These are phyloP conservation scores for Plasmodium inui DNA, from an alignment of 169 alveolate genomes.

Conservation along the genomic window DNA sequence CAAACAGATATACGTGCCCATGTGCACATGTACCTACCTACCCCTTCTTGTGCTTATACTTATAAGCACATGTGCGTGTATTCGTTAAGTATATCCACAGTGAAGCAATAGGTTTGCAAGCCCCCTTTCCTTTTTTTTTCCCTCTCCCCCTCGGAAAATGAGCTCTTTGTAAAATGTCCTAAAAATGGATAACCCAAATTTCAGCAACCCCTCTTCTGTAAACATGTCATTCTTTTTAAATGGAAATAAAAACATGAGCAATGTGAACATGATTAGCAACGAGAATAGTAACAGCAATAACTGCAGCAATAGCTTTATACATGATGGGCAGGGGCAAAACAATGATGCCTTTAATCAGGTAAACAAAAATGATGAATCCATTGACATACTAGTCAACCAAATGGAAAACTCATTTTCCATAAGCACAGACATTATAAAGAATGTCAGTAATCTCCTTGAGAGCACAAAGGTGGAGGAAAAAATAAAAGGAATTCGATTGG, in stretches of 20 bases:
- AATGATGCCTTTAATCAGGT: constrained; percentile 20
- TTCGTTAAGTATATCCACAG: neutral
- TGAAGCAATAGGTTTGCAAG: neutral
- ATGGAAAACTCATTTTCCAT: constrained; percentile 74
- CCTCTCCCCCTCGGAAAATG: neutral
- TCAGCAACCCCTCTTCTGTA: constrained; percentile 41
- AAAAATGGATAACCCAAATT: constrained; percentile 73
- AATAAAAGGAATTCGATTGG: constrained; percentile 69
- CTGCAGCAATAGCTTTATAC: constrained; percentile 20
- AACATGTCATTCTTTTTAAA: constrained; percentile 73
- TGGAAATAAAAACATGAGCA: constrained; percentile 26
- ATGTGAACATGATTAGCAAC: constrained; percentile 9
- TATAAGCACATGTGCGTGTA: neutral
- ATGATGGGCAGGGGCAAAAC: constrained; percentile 40
- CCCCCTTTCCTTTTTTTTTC: neutral
- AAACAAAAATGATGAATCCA: constrained; percentile 72
- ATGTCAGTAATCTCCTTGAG: constrained; percentile 68
- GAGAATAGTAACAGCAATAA: neutral
- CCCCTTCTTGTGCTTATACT: neutral
- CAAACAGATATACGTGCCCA: neutral
- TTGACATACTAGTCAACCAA: constrained; percentile 71
- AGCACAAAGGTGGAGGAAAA: constrained; percentile 64
- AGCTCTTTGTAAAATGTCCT: constrained; percentile 26
- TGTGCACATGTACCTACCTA: constrained; percentile 5
- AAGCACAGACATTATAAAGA: constrained; percentile 66